Percentiles rank a stretch among this genome's conserved stretches.
These are phyloP conservation scores for Emmonsia crescens DNA, from an alignment of 2,329 filamentous ascomycete species.

Conservation along the genomic window DNA sequence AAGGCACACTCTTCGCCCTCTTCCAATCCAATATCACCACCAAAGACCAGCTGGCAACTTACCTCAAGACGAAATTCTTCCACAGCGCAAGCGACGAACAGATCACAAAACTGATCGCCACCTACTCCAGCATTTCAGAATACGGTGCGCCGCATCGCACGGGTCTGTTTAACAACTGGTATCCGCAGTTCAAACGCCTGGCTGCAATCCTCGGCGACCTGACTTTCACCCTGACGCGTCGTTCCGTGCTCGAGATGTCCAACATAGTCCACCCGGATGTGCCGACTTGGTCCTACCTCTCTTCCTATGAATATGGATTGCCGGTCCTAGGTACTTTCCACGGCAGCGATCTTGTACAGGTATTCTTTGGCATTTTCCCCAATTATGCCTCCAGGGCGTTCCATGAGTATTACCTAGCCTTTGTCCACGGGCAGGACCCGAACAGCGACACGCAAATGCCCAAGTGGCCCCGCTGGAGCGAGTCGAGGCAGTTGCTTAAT, in stretches of 20 bases:
- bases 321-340: constrained; percentile 69
- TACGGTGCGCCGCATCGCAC: constrained; percentile 65
- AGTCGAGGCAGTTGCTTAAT: constrained; percentile 35
- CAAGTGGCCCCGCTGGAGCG: constrained; percentile 47
- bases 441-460: constrained; percentile 43
- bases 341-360: constrained; percentile 55
- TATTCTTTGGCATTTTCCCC: constrained; percentile 54
- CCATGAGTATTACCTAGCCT: constrained; percentile 61
- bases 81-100: constrained; percentile 40
- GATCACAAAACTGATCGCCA: constrained; percentile 47
- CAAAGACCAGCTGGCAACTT: constrained; percentile 47
- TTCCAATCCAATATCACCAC: constrained; percentile 59
- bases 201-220: constrained; percentile 66
- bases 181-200: constrained; percentile 66
- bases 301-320: constrained; percentile 59
- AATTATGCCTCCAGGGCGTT: constrained; percentile 52
- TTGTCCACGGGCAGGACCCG: constrained; percentile 59
- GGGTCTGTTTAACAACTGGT: constrained; percentile 55
- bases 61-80: constrained; percentile 53
- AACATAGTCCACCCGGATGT: constrained; percentile 43
- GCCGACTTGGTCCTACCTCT: constrained; percentile 63
- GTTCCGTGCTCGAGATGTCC: constrained; percentile 48
- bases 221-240: constrained; percentile 61
- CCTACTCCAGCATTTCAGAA: constrained; percentile 48
- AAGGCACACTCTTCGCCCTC: constrained; percentile 64